phyloP scores from a whole-genome alignment of 208 protist species.

The Wallacemonas sp. region DNA sequence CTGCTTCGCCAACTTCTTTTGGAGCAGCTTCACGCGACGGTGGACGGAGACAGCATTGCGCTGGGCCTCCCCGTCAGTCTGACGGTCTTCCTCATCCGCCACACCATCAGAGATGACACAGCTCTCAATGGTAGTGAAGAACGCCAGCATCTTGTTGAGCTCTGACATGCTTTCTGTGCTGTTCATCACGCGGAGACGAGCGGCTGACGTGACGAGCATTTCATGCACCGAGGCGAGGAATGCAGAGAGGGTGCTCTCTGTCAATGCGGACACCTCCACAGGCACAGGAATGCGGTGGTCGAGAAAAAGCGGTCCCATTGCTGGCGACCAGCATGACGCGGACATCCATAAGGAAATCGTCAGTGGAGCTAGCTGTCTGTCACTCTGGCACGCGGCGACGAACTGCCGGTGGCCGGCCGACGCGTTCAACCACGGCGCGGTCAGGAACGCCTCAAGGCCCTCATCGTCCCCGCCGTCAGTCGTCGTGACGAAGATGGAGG shows the following conservation, averaged over 20 bases:
- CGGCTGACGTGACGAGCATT: background rate
- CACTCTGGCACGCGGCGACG: background rate
- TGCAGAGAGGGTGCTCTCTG: too few relatives aligned
- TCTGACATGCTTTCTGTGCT: too few relatives aligned
- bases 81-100: background rate
- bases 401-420: background rate
- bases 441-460: background rate
- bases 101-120: background rate
- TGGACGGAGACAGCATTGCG: background rate
- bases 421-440: background rate
- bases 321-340: background rate
- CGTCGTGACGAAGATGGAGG: background rate
- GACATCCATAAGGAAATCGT: constrained; percentile 5
- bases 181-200: background rate
- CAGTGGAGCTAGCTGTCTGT: background rate
- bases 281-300: background rate
- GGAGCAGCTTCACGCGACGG: background rate
- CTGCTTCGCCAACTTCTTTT: background rate
- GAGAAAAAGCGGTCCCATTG: background rate
- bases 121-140: background rate
- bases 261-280: background rate
- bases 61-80: background rate
- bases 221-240: too few relatives aligned
- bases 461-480: background rate
- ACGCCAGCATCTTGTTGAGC: constrained; percentile 4